Evolutionary conservation across 1,284 basidiomycete genomes (phyloP).

Genomic region (Ustilago loliicola): DNA sequence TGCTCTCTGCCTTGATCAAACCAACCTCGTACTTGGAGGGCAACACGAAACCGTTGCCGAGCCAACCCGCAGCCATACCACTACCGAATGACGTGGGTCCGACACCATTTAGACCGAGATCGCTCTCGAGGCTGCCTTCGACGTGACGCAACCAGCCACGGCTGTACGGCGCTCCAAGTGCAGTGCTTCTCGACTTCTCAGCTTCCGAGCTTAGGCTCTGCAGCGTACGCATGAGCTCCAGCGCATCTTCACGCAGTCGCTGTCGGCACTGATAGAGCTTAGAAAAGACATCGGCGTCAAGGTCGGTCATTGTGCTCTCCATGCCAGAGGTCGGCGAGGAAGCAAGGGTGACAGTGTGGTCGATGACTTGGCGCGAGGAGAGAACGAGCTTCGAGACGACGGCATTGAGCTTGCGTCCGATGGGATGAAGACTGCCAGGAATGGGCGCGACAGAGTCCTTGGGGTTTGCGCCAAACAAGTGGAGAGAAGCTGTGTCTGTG

Average conservation of each 20-base stretch:
- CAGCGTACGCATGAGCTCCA: constrained; percentile 52
- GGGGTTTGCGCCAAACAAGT: constrained; percentile 21
- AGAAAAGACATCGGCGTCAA: constrained; percentile 51
- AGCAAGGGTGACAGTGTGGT: constrained; percentile 53
- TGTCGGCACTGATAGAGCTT: constrained; percentile 63
- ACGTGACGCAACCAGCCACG: constrained; percentile 52
- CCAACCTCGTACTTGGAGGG: constrained; percentile 59
- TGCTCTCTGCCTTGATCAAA: constrained; percentile 48
- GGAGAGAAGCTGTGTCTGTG: constrained; percentile 14
- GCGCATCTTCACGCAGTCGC: constrained; percentile 59
- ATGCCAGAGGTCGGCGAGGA: constrained; percentile 45
- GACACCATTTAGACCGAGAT: constrained; percentile 56
- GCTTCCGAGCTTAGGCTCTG: constrained; percentile 47
- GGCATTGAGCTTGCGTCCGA: constrained; percentile 72
- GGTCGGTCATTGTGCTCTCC: constrained; percentile 53
- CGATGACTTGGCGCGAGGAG: constrained; percentile 71
- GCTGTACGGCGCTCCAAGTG: constrained; percentile 31
- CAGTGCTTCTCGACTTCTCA: constrained; percentile 44
- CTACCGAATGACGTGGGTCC: constrained; percentile 60
- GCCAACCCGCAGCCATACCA: constrained; percentile 69
- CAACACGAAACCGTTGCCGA: constrained; percentile 70
- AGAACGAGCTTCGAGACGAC: constrained; percentile 73
- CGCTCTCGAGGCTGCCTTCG: constrained; percentile 48
- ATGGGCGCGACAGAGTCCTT: constrained; percentile 33
- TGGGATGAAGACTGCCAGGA: constrained; percentile 64